phyloP scores from a whole-genome alignment of 345 rosid species.

The Brassica juncea region DNA sequence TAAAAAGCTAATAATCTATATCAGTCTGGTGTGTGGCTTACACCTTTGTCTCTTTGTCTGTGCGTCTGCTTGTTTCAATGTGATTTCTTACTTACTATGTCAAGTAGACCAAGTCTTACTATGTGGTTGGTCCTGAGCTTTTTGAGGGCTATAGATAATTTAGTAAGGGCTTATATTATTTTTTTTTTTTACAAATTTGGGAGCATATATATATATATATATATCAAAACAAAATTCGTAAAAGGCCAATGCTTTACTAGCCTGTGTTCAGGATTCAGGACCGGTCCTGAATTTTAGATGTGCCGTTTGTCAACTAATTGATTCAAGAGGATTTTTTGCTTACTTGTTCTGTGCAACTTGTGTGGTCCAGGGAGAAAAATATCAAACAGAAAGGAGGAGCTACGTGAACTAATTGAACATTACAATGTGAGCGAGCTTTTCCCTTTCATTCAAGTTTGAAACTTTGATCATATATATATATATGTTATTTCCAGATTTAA shows the following conservation, averaged over 20 bases:
- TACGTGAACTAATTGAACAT: slow-evolving; percentile 78
- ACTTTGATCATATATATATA: not conserved
- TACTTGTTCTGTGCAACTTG: not conserved
- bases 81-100: slow-evolving; percentile 19
- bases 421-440: slow-evolving; percentile 75
- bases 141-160: not conserved
- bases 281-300: not conserved
- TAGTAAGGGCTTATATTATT: not conserved
- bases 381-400: slow-evolving; percentile 67
- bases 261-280: not conserved
- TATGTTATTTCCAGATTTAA: not conserved
- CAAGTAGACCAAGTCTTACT: not conserved
- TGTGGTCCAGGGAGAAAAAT: slow-evolving; percentile 65
- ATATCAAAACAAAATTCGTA: too few relatives aligned
- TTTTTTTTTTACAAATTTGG: not conserved
- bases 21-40: not conserved
- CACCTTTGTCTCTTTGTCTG: not conserved
- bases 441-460: not conserved
- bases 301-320: not conserved
- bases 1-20: not conserved
- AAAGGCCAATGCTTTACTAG: too few relatives aligned
- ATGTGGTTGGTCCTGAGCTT: not conserved
- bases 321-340: not conserved
- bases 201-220: too few relatives aligned
- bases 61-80: not conserved